Conservation (phyloP, 768 basidiomycete genomes). For the Daedalea quercina region DNA sequence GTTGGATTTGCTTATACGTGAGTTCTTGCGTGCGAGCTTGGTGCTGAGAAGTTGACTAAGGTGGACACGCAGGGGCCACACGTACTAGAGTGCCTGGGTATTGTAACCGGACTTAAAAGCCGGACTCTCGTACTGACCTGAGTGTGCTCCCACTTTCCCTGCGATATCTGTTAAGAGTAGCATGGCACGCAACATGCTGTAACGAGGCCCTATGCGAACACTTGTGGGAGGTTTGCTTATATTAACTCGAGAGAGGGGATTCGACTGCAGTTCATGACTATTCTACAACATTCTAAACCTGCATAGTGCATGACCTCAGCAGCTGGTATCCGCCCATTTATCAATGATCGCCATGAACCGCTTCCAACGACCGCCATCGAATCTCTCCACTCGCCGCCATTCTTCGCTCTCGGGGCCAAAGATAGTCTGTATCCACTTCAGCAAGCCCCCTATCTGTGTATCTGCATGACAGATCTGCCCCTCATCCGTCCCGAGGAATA, state of each 20-base stretch:
- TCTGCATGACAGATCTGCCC: conserved; percentile 29
- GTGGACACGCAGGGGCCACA: background rate
- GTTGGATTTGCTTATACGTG: conserved; percentile 28
- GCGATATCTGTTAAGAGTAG: too few relatives aligned
- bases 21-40: conserved; percentile 7
- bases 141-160: too few relatives aligned
- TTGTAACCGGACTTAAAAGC: too few relatives aligned
- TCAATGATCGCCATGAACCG: conserved; percentile 24
- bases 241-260: too few relatives aligned
- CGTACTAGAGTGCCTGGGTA: background rate
- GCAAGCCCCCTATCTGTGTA: conserved; percentile 23
- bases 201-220: too few relatives aligned
- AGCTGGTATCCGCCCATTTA: conserved; percentile 11
- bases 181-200: too few relatives aligned
- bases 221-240: too few relatives aligned
- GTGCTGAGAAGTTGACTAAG: background rate
- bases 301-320: too few relatives aligned
- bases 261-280: too few relatives aligned
- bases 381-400: conserved; percentile 28
- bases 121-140: too few relatives aligned
- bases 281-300: too few relatives aligned
- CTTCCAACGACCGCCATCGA: conserved; percentile 35
- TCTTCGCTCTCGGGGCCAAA: conserved; percentile 20
- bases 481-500: conserved; percentile 14
- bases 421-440: conserved; percentile 28